These are phyloP conservation scores for Boletus rex-veris DNA, from an alignment of 768 basidiomycete genomes.

Conservation along the genomic window DNA sequence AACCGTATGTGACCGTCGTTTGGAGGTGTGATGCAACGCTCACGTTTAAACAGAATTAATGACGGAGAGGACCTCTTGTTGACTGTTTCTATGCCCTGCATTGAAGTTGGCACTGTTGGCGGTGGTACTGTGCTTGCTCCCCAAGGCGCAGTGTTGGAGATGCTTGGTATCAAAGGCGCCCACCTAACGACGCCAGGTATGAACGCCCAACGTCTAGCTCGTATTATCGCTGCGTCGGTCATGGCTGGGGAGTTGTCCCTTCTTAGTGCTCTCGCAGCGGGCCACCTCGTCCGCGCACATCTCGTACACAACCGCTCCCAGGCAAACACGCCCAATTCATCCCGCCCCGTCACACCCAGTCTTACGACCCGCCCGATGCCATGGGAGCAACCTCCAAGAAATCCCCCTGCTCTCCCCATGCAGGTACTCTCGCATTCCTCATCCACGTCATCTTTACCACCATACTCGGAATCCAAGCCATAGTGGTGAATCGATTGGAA, in stretches of 20 bases:
- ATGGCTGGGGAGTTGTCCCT: slow-evolving; percentile 97
- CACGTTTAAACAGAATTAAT: slow-evolving; percentile 58
- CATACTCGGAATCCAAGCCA: slow-evolving; percentile 35
- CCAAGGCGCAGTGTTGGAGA: slow-evolving; percentile 85
- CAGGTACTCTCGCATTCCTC: slow-evolving; percentile 31
- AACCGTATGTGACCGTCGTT: slow-evolving; percentile 60
- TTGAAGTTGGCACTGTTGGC: slow-evolving; percentile 97
- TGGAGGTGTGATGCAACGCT: slow-evolving; percentile 1
- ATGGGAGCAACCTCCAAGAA: slow-evolving; percentile 25
- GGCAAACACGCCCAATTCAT: slow-evolving; percentile 69
- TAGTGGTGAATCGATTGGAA: slow-evolving; percentile 1
- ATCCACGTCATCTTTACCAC: slow-evolving; percentile 42
- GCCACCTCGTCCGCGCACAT: slow-evolving; percentile 91
- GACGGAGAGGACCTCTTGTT: slow-evolving; percentile 87
- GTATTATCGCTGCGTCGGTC: slow-evolving; percentile 86
- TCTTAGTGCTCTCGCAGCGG: slow-evolving; percentile 89
- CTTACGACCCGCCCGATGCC: slow-evolving; percentile 14
- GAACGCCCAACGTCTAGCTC: slow-evolving; percentile 86
- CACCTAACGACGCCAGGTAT: slow-evolving; percentile 82
- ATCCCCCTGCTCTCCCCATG: slow-evolving; percentile 2
- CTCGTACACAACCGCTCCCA: slow-evolving; percentile 88
- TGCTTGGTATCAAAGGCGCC: slow-evolving; percentile 91
- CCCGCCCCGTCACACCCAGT: slow-evolving; percentile 61
- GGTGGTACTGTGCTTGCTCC: slow-evolving; percentile 93
- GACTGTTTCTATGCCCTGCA: slow-evolving; percentile 96